phyloP scores from a whole-genome alignment of 441 rosid genomes.

The Mallotus japonicus region DNA sequence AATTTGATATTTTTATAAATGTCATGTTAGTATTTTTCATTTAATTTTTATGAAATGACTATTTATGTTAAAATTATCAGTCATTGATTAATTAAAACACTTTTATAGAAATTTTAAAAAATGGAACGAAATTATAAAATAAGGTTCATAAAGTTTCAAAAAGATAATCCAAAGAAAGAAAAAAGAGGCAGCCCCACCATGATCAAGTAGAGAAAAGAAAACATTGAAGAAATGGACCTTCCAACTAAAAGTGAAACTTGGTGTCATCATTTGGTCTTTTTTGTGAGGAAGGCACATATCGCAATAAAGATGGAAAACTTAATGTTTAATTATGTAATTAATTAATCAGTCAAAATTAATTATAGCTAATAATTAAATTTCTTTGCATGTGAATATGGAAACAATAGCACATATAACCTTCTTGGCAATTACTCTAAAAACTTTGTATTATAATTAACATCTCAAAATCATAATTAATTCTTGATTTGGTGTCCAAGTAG shows the following conservation, averaged over 20 bases:
- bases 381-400: not conserved
- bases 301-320: not conserved
- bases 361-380: not conserved
- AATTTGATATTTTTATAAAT: no score
- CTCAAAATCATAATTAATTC: no score
- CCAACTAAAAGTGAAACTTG: constrained; percentile 23
- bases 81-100: no score
- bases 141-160: not conserved
- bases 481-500: no score
- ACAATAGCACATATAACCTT: not conserved
- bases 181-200: constrained; percentile 22
- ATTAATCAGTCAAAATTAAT: not conserved
- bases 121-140: no score
- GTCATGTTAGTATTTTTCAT: no score
- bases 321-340: not conserved
- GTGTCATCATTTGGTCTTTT: constrained; percentile 33
- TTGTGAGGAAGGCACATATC: constrained; percentile 16
- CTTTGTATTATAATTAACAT: no score
- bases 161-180: constrained; percentile 1
- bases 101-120: no score
- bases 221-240: constrained; percentile 22
- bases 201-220: not conserved
- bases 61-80: no score
- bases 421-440: not conserved
- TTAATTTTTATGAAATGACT: no score